phyloP scores from a whole-genome alignment of 352 stramenopile species.

The Pythium diclinum region DNA sequence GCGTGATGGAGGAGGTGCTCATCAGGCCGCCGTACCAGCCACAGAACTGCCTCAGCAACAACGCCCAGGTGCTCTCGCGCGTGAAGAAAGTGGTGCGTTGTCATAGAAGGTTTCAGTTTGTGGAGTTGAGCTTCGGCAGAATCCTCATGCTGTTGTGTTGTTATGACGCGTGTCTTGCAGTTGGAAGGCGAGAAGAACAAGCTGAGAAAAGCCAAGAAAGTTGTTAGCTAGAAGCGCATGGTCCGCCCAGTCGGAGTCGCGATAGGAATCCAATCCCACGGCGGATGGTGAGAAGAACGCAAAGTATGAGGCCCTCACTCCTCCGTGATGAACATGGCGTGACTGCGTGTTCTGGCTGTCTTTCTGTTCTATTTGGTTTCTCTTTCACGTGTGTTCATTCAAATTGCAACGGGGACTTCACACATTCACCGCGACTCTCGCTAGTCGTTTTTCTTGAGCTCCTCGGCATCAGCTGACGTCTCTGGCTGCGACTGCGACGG shows the following conservation, averaged over 20 bases:
- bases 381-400: neutral
- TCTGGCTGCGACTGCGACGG: neutral
- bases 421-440: neutral
- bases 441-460: constrained; percentile 16
- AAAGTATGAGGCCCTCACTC: neutral
- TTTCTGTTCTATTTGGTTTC: neutral
- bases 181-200: constrained; percentile 77
- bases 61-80: constrained; percentile 68
- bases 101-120: neutral
- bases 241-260: neutral
- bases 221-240: constrained; percentile 21
- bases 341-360: neutral
- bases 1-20: constrained; percentile 81
- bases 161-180: constrained; percentile 20
- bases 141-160: neutral
- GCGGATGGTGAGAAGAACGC: neutral
- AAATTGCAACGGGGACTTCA: neutral
- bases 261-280: neutral
- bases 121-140: neutral
- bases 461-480: neutral
- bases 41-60: constrained; percentile 73
- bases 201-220: constrained; percentile 58
- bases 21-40: constrained; percentile 83
- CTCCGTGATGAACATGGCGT: neutral
- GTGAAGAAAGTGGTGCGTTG: constrained; percentile 83